Base-by-base conservation (phyloP, 2,329 filamentous ascomycete genomes). In the Aspergillus hortae region DNA sequence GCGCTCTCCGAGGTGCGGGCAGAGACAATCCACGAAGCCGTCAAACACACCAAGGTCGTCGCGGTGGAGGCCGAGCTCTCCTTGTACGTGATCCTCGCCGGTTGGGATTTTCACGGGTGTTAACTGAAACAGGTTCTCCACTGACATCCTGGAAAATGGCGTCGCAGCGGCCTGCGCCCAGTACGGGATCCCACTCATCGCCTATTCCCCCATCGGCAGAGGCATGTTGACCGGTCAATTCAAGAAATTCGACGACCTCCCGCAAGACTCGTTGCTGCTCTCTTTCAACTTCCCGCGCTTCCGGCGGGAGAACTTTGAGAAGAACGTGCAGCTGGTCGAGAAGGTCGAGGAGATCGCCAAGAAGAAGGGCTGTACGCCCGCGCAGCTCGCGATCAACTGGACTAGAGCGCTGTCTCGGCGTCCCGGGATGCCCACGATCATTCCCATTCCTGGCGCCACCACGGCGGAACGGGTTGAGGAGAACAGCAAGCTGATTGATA, bases 161-260 rank as follows among this genome's bases (percentile, higher is more conserved):
- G 69, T 84, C 33, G 76, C 77, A 3, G 74, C 73, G 2, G 77
- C 81, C 0, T 87, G 83, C 61, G 77, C 74, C 0, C 78, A 92
- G 64, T 69, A 87, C 43, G 73, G 77, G 44, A 90, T 92, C 54
- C 85, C 87, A 0, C 73, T 92, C 44, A 71, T 90, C 33, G 87
- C 86, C 0, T 92, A 90, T 70, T 86, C 85, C 42, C 88, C 89
- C 1, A 75, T 91, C 0, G 85, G 87, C 4, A 74, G 81, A 23
- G 79, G 79, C 1, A 62, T 85, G 71, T 67, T 85, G 52, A 80
- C 80, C 0, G 80, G 81, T 1, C 65, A 78, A 56, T 73, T 82
- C 61, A 78, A 75, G 62, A 73, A 66, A 6, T 56, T 61, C 1
- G 74, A 79, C 1, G 86, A 89, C 59, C 69, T 89, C 35, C 77